A percentile compares a stretch with the other conserved stretches of the same genome.
These are phyloP conservation scores for Myxozyma vanderwaltii DNA, from an alignment of 805 yeast species.

Conservation along the genomic window DNA sequence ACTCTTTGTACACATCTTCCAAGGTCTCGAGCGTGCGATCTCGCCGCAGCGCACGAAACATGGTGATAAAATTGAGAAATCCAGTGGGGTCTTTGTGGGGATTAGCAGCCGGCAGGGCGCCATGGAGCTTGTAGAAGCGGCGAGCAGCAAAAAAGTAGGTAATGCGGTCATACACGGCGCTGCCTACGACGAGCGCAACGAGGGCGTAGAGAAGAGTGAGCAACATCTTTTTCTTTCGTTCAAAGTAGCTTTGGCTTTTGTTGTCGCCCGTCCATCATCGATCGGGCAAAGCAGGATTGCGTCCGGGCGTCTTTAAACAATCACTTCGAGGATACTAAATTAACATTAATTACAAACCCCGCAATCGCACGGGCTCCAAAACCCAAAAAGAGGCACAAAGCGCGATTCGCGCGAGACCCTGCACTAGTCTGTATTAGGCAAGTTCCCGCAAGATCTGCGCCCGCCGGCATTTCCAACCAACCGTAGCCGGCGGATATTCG, in stretches of 20 bases:
- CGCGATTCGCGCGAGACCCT: too few relatives aligned
- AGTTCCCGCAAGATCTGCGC: too few relatives aligned
- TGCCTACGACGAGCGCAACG: neutral
- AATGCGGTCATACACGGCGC: neutral
- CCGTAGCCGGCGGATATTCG: too few relatives aligned
- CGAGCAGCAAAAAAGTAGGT: slow-evolving; percentile 2
- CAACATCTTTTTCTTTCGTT: neutral
- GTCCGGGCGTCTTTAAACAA: neutral
- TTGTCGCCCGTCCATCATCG: too few relatives aligned
- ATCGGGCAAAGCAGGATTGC: neutral
- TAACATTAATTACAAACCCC: neutral
- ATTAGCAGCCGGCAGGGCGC: slow-evolving; percentile 1
- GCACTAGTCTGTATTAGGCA: neutral
- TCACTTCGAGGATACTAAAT: neutral
- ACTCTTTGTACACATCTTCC: neutral
- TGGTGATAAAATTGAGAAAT: neutral
- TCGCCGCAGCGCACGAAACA: neutral
- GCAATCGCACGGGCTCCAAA: neutral
- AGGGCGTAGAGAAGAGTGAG: neutral
- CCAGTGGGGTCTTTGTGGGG: neutral
- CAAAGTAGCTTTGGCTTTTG: too few relatives aligned
- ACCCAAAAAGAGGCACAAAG: too few relatives aligned
- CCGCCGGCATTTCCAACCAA: neutral
- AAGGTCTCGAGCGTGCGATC: neutral
- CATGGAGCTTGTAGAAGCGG: neutral